phyloP scores from a whole-genome alignment of 2,329 filamentous ascomycete genomes.

The Epichloe amarillans region DNA sequence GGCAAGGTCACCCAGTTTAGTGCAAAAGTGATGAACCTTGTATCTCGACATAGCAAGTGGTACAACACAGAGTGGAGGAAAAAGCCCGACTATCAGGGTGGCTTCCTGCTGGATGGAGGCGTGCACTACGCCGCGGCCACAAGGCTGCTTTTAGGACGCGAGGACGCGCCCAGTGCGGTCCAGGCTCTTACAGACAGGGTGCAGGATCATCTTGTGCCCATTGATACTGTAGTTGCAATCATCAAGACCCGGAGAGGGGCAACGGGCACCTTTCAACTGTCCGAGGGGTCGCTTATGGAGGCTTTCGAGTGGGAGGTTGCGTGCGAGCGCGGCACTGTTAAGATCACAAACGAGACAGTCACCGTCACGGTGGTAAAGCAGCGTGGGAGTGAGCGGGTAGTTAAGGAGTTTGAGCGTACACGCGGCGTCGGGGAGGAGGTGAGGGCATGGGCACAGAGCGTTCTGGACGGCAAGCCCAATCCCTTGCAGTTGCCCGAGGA shows the following conservation, averaged over 20 bases:
- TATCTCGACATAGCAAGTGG: conserved; percentile 29
- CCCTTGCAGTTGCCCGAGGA: conserved; percentile 40
- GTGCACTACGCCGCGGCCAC: conserved; percentile 58
- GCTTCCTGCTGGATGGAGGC: conserved; percentile 63
- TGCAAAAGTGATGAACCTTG: conserved; percentile 22
- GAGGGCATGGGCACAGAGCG: conserved; percentile 42
- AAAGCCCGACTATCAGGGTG: conserved; percentile 57
- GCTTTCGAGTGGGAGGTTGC: conserved; percentile 43
- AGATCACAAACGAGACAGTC: conserved; percentile 30
- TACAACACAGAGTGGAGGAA: conserved; percentile 50
- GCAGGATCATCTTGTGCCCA: conserved; percentile 44
- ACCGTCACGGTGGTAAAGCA: conserved; percentile 24
- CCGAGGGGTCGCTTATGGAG: conserved; percentile 38
- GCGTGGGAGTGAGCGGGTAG: conserved; percentile 21
- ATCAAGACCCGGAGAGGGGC: conserved; percentile 39
- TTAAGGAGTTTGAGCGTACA: conserved; percentile 31
- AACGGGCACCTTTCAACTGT: conserved; percentile 43
- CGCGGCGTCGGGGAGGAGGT: conserved; percentile 47
- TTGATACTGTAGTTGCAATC: conserved; percentile 53
- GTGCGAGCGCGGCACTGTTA: conserved; percentile 43
- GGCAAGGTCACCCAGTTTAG: conserved; percentile 33
- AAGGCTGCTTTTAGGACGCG: conserved; percentile 39
- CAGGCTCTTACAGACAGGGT: conserved; percentile 42
- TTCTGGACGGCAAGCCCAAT: conserved; percentile 34
- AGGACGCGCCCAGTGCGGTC: conserved; percentile 30